A percentile compares a stretch with the other conserved stretches of the same genome.
Conservation (phyloP, 106 monocot genomes). For the Dioscorea alata region DNA sequence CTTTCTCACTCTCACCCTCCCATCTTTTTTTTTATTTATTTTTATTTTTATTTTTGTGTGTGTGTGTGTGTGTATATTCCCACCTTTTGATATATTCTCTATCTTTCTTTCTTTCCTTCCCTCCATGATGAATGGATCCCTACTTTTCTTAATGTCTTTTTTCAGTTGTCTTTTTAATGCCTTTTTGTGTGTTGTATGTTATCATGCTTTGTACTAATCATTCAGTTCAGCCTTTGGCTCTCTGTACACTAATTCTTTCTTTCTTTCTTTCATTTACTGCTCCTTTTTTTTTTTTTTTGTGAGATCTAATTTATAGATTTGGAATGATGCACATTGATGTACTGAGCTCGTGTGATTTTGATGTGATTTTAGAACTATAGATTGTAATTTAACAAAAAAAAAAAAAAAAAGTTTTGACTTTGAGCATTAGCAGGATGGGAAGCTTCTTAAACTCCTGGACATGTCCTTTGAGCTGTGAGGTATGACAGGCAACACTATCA, state of each 20-base stretch:
- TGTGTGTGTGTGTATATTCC: neutral
- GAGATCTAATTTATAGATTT: neutral
- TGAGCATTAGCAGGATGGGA: neutral
- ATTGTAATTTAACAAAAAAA: neutral
- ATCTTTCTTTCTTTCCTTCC: neutral
- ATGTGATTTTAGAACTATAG: neutral
- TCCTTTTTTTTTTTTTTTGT: neutral
- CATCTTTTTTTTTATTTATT: too few species aligned
- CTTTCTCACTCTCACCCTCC: neutral
- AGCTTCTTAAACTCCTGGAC: too few species aligned
- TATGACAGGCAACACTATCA: constrained; percentile 10
- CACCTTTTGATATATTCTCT: neutral
- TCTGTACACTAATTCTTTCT: neutral
- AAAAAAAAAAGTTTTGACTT: neutral
- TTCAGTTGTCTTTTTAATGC: neutral
- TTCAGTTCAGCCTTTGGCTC: neutral
- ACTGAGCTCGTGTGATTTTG: too few species aligned
- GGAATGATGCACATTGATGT: neutral
- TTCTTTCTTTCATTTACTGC: neutral
- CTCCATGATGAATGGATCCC: neutral
- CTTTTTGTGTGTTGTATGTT: neutral
- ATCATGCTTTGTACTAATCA: neutral
- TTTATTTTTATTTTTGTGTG: neutral
- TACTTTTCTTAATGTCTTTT: neutral
- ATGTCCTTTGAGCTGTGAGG: neutral